Conservation (phyloP, 345 rosid species). For the Citrus maxima region DNA sequence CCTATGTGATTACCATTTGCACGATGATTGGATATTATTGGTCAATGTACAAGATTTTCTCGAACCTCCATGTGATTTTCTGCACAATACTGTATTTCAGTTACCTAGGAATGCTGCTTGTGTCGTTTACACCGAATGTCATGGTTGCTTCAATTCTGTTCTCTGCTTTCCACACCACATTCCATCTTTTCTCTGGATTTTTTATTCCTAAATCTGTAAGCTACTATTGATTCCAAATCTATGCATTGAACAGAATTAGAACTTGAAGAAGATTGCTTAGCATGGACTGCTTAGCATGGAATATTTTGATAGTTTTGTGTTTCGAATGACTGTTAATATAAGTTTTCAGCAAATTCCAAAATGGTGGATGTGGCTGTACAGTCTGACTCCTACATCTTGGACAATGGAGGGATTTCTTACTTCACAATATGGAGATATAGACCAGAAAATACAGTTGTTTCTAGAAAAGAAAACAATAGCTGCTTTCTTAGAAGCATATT, state of each 20-base stretch:
- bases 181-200: conserved; percentile 26
- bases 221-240: neutral
- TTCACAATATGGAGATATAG: too few relatives aligned
- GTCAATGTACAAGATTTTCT: conserved; percentile 17
- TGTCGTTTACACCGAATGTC: conserved; percentile 11
- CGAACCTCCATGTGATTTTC: conserved; percentile 18
- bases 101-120: conserved; percentile 24
- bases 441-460: too few relatives aligned
- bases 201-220: conserved; percentile 21
- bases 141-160: conserved; percentile 18
- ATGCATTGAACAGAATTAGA: too few relatives aligned
- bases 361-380: conserved; percentile 25
- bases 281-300: too few relatives aligned
- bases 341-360: conserved; percentile 14
- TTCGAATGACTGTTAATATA: too few relatives aligned
- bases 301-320: too few relatives aligned
- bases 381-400: conserved; percentile 15
- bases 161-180: conserved; percentile 16
- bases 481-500: too few relatives aligned
- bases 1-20: neutral
- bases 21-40: neutral
- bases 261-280: too few relatives aligned
- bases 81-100: neutral
- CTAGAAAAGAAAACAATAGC: too few relatives aligned
- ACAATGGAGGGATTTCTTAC: conserved; percentile 1